Conservation (phyloP, 352 stramenopile species). For the Blastocystis sp. region DNA sequence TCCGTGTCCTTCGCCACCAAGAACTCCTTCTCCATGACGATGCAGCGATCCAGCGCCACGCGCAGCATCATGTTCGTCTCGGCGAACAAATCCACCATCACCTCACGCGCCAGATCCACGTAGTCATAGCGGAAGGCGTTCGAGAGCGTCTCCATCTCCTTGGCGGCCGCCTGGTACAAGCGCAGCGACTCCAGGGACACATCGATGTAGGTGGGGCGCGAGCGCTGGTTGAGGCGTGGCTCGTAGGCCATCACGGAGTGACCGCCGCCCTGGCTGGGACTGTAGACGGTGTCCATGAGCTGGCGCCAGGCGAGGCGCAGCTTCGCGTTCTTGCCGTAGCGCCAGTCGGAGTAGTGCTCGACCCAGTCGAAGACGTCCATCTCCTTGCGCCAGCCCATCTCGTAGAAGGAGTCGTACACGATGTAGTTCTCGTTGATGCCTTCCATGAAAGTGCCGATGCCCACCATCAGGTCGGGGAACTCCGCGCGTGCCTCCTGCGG, state of each 20-base stretch:
- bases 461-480: slow-evolving; percentile 78
- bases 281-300: slow-evolving; percentile 77
- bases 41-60: slow-evolving; percentile 9
- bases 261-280: slow-evolving; percentile 76
- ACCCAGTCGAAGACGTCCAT: slow-evolving; percentile 75
- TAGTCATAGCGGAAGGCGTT: slow-evolving; percentile 77
- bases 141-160: slow-evolving; percentile 73
- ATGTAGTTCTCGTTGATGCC: slow-evolving; percentile 83
- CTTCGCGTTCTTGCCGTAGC: slow-evolving; percentile 76
- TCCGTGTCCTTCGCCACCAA: slow-evolving; percentile 23
- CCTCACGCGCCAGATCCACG: slow-evolving; percentile 80
- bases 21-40: background rate
- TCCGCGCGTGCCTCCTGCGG: slow-evolving; percentile 73
- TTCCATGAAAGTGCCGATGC: slow-evolving; percentile 80
- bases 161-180: slow-evolving; percentile 72
- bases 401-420: slow-evolving; percentile 78
- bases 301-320: slow-evolving; percentile 75
- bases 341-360: slow-evolving; percentile 74
- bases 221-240: slow-evolving; percentile 64
- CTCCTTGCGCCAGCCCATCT: slow-evolving; percentile 24
- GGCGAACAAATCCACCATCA: slow-evolving; percentile 76
- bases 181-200: slow-evolving; percentile 76
- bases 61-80: slow-evolving; percentile 9
- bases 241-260: slow-evolving; percentile 79
- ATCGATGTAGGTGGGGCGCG: slow-evolving; percentile 70